Evolutionary conservation across 345 rosid species (phyloP), one percentile per base, ranked within the genome.

Genomic region (Luvunga scandens): DNA sequence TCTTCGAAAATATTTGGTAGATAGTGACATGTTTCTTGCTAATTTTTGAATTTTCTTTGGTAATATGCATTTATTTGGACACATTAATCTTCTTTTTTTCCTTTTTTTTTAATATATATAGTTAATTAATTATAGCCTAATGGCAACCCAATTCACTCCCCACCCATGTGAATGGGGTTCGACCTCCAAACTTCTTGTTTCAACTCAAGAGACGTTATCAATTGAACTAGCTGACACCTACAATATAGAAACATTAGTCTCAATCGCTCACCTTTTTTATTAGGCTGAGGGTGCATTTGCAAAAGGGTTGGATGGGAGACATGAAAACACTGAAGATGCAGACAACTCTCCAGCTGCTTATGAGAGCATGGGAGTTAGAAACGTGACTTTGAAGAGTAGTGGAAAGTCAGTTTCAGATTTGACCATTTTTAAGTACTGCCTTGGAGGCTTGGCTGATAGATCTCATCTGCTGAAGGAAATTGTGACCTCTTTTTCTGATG

Each of bases 391-490:
- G 66, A 88, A 79, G 77, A 80, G 71, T 48, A 50, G 72, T 36
- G 80, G 84, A 72, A 86, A 85, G 79, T 71, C 88, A 71, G 80
- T 93, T 80, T 84, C 98, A 39, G 98, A 94, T 82, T 72, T 80
- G 45, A 79, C 81, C 56, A 81, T 89, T 75, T 94, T 94, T 80
- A 90, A 83, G 76, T 94, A 94, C 85, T 96, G 99, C 85, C 85
- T 96, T 60, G 98, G 94, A 82, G 84, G 87, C 77, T 81, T 87
- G 84, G 77, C 87, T 66, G 98, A 96, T 79, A 90, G 91, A 88
- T 88, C 91, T 75, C 71, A 84, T 75, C 84, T 96, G 72, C 91
- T 94, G 57, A 92, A 94, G 88, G 98, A 96, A 77, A 84, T 96
- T 84, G 90, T 91, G 45, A 79, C 83, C 66, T 89, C 88, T 72